These are phyloP conservation scores for Geranium brycei DNA, from an alignment of 345 rosid species.

Conservation along the genomic window DNA sequence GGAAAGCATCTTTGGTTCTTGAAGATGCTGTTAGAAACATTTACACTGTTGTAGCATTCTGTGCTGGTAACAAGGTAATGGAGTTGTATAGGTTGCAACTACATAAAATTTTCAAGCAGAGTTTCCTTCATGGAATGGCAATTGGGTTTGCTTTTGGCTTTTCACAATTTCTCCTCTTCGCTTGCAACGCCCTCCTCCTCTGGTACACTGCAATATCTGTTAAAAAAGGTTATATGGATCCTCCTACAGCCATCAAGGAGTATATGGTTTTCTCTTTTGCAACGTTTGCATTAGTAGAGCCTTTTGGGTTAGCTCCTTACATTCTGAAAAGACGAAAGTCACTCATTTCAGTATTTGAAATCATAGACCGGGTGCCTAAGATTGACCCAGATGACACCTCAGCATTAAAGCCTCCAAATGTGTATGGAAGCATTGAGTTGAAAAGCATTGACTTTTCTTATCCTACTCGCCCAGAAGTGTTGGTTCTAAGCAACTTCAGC, in stretches of 20 bases:
- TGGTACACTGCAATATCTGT: constrained; percentile 79
- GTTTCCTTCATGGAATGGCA: constrained; percentile 86
- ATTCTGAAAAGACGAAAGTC: constrained; percentile 86
- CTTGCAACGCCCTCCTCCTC: constrained; percentile 95
- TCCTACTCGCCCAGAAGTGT: constrained; percentile 78
- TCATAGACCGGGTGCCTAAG: constrained; percentile 84
- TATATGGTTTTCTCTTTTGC: constrained; percentile 98
- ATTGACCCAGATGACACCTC: constrained; percentile 90
- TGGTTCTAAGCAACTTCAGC: constrained; percentile 93
- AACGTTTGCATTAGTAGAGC: constrained; percentile 97
- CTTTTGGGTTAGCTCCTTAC: constrained; percentile 98
- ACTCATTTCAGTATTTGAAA: constrained; percentile 88
- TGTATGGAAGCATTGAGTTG: constrained; percentile 92
- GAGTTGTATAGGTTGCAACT: constrained; percentile 87
- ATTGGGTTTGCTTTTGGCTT: constrained; percentile 95
- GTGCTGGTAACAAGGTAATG: constrained; percentile 99
- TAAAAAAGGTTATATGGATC: constrained; percentile 26
- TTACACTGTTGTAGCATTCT: constrained; percentile 97
- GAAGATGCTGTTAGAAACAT: constrained; percentile 99
- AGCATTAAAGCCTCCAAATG: constrained; percentile 86
- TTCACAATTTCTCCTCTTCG: constrained; percentile 98
- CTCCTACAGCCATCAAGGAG: constrained; percentile 77
- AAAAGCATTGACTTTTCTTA: constrained; percentile 93
- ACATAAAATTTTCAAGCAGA: constrained; percentile 65
- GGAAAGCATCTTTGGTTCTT: constrained; percentile 96